Evolutionary conservation across 2,329 filamentous ascomycete species (phyloP).

Genomic region (Talaromyces sp.): DNA sequence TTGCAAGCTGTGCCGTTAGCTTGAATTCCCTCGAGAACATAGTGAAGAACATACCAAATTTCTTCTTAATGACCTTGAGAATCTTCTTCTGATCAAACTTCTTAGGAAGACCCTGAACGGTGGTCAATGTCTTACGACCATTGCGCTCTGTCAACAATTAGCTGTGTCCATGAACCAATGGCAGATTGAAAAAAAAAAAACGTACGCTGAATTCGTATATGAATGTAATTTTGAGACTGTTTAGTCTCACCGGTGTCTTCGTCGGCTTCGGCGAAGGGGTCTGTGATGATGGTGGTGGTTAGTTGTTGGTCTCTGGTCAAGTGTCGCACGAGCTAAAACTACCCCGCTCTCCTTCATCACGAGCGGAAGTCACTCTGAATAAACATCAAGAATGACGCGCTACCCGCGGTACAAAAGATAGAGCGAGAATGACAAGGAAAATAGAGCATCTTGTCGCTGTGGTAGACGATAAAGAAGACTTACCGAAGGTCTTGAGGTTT

Average conservation of each 20-base stretch:
- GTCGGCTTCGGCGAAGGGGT: slow-evolving; percentile 99
- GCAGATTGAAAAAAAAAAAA: slow-evolving; percentile 33
- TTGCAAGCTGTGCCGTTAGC: slow-evolving; percentile 71
- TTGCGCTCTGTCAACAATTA: slow-evolving; percentile 73
- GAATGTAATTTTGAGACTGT: slow-evolving; percentile 96
- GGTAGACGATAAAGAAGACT: slow-evolving; percentile 36
- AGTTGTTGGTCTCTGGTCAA: slow-evolving; percentile 27
- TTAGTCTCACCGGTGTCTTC: slow-evolving; percentile 96
- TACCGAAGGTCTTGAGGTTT: slow-evolving; percentile 96
- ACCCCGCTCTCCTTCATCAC: slow-evolving; percentile 33
- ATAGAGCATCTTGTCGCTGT: background rate
- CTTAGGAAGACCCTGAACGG: slow-evolving; percentile 96
- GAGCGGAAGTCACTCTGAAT: background rate
- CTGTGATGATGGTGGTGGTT: slow-evolving; percentile 50
- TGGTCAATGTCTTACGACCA: slow-evolving; percentile 99
- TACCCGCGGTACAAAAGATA: background rate
- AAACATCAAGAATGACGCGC: background rate
- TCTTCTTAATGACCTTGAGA: slow-evolving; percentile 99
- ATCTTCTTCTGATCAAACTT: slow-evolving; percentile 99
- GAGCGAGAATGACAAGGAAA: too few species aligned
- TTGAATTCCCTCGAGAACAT: background rate
- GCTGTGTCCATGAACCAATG: slow-evolving; percentile 21
- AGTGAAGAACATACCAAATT: slow-evolving; percentile 69
- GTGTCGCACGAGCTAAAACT: slow-evolving; percentile 26
- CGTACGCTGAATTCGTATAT: slow-evolving; percentile 99